These are phyloP conservation scores for Silene coronaria DNA, from an alignment of 179 eudicot genomes.

Conservation along the genomic window DNA sequence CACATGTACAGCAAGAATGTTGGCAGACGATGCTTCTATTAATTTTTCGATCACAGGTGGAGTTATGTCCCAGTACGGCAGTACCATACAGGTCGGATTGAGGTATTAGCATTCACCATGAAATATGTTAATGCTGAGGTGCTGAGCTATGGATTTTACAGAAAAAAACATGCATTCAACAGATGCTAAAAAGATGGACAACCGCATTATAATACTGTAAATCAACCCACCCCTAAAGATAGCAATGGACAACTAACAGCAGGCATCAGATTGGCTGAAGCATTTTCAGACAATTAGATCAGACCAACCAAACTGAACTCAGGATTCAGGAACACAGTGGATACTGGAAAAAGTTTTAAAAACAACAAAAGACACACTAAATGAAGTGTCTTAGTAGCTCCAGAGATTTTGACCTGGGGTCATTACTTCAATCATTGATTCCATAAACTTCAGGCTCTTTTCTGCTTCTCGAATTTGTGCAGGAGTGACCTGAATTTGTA, in stretches of 20 bases:
- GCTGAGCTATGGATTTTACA: not conserved
- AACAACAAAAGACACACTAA: conserved; percentile 9
- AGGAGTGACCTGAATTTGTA: conserved; percentile 62
- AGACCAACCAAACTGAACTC: not conserved
- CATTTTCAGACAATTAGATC: conserved; percentile 4
- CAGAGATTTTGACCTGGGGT: conserved; percentile 58
- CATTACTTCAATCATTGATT: conserved; percentile 91
- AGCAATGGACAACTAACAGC: not conserved
- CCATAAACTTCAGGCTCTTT: conserved; percentile 81
- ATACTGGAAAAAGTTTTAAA: not conserved
- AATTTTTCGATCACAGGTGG: not conserved
- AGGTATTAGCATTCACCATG: conserved; percentile 9
- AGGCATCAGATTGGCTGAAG: not conserved
- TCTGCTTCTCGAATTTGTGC: conserved; percentile 98
- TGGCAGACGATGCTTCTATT: not conserved
- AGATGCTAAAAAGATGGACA: conserved; percentile 8
- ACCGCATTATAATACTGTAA: not conserved
- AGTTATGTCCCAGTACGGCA: not conserved
- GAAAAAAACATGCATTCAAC: not conserved
- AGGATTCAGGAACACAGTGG: not conserved
- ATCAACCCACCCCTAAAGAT: conserved; percentile 4
- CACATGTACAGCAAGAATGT: not conserved
- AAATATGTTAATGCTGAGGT: conserved; percentile 2
- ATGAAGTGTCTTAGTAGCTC: not conserved
- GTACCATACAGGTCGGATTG: not conserved